Evolutionary conservation across 805 yeast species (phyloP).

Genomic region (Schizosaccharomyces japonicus): DNA sequence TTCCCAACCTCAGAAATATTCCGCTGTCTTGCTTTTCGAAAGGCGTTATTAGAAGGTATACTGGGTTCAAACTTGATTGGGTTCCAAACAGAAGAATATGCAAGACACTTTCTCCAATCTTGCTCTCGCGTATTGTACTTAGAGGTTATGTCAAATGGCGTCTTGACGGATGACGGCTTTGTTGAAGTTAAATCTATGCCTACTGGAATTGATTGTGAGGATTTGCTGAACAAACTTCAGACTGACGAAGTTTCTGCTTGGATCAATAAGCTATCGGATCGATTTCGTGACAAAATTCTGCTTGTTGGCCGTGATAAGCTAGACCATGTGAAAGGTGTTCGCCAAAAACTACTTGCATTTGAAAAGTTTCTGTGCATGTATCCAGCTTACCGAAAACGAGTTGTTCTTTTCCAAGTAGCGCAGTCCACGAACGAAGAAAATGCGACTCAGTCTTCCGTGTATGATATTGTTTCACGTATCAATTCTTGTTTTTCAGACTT

Average conservation of each 20-base stretch:
- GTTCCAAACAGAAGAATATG: slow-evolving; percentile 82
- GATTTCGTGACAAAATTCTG: slow-evolving; percentile 51
- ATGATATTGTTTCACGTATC: slow-evolving; percentile 61
- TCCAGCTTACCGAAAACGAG: slow-evolving; percentile 43
- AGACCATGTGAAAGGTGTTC: slow-evolving; percentile 68
- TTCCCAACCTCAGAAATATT: slow-evolving; percentile 89
- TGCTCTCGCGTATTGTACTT: slow-evolving; percentile 71
- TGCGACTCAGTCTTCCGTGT: slow-evolving; percentile 47
- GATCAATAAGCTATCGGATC: slow-evolving; percentile 45
- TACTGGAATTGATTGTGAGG: slow-evolving; percentile 21
- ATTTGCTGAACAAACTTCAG: slow-evolving; percentile 28
- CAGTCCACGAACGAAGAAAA: slow-evolving; percentile 27
- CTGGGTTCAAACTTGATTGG: slow-evolving; percentile 72
- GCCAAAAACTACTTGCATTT: slow-evolving; percentile 67
- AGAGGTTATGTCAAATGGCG: slow-evolving; percentile 52
- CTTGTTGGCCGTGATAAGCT: slow-evolving; percentile 75
- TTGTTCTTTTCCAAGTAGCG: slow-evolving; percentile 67
- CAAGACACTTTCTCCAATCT: slow-evolving; percentile 79
- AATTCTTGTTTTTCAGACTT: slow-evolving; percentile 51
- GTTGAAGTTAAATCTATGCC: slow-evolving; percentile 18
- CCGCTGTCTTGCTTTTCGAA: slow-evolving; percentile 59
- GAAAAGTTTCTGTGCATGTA: slow-evolving; percentile 49
- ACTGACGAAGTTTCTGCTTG: slow-evolving; percentile 21
- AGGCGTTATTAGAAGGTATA: slow-evolving; percentile 50
- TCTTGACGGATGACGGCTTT: slow-evolving; percentile 21